Evolutionary conservation across 1,284 basidiomycete genomes (phyloP), one percentile per base, ranked within the genome.

Genomic region (Thecaphora frezii): DNA sequence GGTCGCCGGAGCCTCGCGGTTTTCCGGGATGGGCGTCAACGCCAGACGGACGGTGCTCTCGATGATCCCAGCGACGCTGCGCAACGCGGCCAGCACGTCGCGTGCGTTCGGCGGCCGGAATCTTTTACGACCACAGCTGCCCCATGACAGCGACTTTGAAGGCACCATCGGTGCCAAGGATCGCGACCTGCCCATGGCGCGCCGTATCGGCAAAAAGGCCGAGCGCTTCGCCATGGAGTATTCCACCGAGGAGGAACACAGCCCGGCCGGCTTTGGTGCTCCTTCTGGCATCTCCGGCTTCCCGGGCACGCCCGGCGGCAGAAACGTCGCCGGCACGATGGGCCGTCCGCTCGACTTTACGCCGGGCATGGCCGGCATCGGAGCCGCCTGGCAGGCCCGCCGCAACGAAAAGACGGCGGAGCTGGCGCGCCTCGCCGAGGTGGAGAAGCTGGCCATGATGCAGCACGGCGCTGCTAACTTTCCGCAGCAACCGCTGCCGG

Each of bases 91-190:
- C 4, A 66, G 54, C 3, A 59, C 62, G 1, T 57, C 62, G 7
- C 33, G 33, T 14, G 33, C 33, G 4, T 7, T 30, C 28, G 28
- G 28, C 28, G 28, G 28, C 28, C 33, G 33, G 12, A n/a, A n/a
- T n/a, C n/a, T n/a, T n/a, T n/a, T n/a, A n/a, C n/a, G n/a, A n/a
- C n/a, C 54, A 48, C 64, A 58, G 40, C 46, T 59, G 1, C 51
- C 59, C n/a, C 51, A 61, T 42, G 70, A 70, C 42, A 67, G 63
- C 25, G 70, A 72, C 44, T 72, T 68, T 42, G 70, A 72, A 37
- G 70, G 70, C 8, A 72, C 69, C 2, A 72, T 72, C 28, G 69
- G 69, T 33, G 68, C 38, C 18, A 64, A 54, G 38, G 69, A 72
- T 47, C 48, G 50, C 44, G 69, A 72, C 42, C 46, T 72, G 44